Base-by-base conservation (phyloP, 345 rosid species). In the Euphorbia tirucalli region DNA sequence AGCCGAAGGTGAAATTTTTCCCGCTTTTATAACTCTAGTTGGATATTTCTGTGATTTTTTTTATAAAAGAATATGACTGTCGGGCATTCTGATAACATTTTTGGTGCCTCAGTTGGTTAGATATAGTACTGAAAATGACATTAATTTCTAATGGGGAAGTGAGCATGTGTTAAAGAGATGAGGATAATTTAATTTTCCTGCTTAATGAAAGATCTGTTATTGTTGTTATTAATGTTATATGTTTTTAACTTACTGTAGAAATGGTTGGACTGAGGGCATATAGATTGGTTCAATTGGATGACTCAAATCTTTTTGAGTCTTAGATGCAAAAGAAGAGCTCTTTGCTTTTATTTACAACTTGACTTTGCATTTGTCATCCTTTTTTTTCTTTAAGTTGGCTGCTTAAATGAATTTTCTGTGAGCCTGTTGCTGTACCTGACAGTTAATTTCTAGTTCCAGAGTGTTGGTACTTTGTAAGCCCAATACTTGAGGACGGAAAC, bases 1-100 rank as follows among this genome's bases (percentile, higher is more conserved):
- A 93, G 98, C 80, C 86, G 99, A 73, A 89, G 99, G 99, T 90
- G 71, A 82, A 75, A 1, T 44, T 31, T 14, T 21, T 19, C 7
- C 28, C 41, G 21, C 16, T 24, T 54, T 72, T 57, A 52, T 48
- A 43, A 22, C 18, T 58, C 50, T 10, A 49, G 22, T 32, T n/a
- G n/a, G n/a, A n/a, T 41, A 39, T 54, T 54, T 68, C 31, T 49
- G 19, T 44, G n/a, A 52, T 68, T 59, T 37, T 55, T 41, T 27
- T 41, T 22, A 21, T 37, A 9, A 31, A 54, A 48, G 14, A 60
- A 71, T 64, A 67, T 69, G 50, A 67, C 70, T n/a, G 28, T 71
- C 15, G 30, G 24, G 21, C 6, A 46, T 61, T 70, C 21, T 52
- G 6, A 19, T 59, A 25, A 15, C 32, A 24, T 27, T 24, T 32